Evolutionary conservation across 208 protist genomes (phyloP), one percentile per base, ranked within the genome.

Genomic region (Naegleria fowleri): DNA sequence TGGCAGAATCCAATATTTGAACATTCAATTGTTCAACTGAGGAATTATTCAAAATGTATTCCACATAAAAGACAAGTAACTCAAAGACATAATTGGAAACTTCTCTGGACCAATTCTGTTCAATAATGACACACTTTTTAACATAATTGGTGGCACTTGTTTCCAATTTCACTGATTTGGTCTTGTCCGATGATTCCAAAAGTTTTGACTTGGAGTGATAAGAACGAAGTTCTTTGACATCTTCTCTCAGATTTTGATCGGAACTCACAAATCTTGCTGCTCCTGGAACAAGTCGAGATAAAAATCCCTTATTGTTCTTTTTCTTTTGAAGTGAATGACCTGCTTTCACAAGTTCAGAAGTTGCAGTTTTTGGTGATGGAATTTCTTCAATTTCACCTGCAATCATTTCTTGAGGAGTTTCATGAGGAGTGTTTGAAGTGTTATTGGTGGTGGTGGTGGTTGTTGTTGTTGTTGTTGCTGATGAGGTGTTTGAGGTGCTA

Each of bases 51-150:
- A 79, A 36, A 36, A 79, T 79, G 13, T 36, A 11, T 13, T 79
- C 67, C 2, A 79, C 9, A 36, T 13, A 79, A 25, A 36, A 36
- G 0, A 79, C 29, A 9, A 79, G n/a, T 36, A 79, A 36, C n/a
- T 79, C 67, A 79, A 79, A 79, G n/a, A 79, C 67, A 79, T 79
- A 79, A 33, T 79, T 79, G n/a, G 67, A 79, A 33, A 79, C 67
- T 79, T 79, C 67, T 79, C 67, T 79, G 0, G 67, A 79, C 67
- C 67, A 79, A 79, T 79, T 29, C n/a, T 79, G 67, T 79, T 79
- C 67, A 79, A 29, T 36, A 25, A 13, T 9, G 9, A 79, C 29
- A 79, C 67, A 79, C 29, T 79, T 79, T 1, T 29, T 36, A 25
- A 79, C 29, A 36, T 79, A 79, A 33, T 13, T 36, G 6, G 67